Base-by-base conservation (phyloP, 306 rosid genomes). In the Prunus salicina region DNA sequence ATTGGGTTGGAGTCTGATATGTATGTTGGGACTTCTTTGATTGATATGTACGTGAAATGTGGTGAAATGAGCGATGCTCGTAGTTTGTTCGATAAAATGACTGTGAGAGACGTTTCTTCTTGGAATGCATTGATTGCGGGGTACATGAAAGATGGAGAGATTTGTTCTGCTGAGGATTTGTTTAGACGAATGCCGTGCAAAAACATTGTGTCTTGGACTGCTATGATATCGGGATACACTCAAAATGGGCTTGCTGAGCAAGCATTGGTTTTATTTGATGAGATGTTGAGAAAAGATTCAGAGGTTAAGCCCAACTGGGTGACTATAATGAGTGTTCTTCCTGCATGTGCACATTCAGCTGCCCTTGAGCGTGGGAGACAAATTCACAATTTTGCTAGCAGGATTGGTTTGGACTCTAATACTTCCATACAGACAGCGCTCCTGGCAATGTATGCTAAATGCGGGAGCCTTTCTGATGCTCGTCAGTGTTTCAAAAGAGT, bases 41-140 rank as follows among this genome's bases (percentile, higher is more conserved):
- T 80, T 4, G 41, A 67, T 32, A 74, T 80, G 83, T 80, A 80
- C 25, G 79, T 68, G n/a, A 80, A 80, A 64, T 74, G 83, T 43
- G 52, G 83, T 5, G 76, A 74, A n/a, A 49, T 80, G 16, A 41
- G 65, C 1, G 32, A 38, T 74, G 83, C 79, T 2, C 79, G 38
- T 4, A 67, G 50, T 20, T 0, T 68, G 75, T 80, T 80, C 28
- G 76, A 80, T 34, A 41, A 57, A 74, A 62, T 80, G 83, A 25
- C 65, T 49, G 71, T 16, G 4, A 67, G 71, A 51, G 79, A 34
- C 5, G n/a, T 67, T 69, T 74, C 83, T 0, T 57, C 75, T 27
- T 80, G 75, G 79, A 80, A 80, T 60, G 83, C 79, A 4, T 28
- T 80, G 57, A 68, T 80, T 62, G 83, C 83, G 8, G 79, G 83